Conservation (phyloP, 2,329 filamentous ascomycete species). For the Alternaria hordeiaustralica region DNA sequence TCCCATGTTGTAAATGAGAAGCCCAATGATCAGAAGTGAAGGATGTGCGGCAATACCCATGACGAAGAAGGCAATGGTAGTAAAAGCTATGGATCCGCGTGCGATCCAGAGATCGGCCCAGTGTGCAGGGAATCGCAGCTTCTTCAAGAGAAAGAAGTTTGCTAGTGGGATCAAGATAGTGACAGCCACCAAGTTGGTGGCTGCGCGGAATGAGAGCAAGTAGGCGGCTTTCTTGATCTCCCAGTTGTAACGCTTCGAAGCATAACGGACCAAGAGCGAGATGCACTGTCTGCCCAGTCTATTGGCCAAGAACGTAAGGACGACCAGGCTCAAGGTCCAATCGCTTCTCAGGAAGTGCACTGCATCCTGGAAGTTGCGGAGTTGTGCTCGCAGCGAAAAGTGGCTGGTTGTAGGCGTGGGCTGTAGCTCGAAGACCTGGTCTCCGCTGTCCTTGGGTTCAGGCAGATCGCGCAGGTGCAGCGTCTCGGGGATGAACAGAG, state of each 20-base stretch:
- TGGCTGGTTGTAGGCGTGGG: constrained; percentile 18
- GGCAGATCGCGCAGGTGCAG: constrained; percentile 42
- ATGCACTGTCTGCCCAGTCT: constrained; percentile 57
- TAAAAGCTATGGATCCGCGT: constrained; percentile 53
- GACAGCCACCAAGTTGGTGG: constrained; percentile 57
- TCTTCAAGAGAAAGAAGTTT: constrained; percentile 48
- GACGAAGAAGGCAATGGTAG: constrained; percentile 53
- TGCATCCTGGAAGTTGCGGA: constrained; percentile 45
- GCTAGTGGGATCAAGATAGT: constrained; percentile 54
- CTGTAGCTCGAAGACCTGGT: constrained; percentile 24
- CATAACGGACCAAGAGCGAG: constrained; percentile 58
- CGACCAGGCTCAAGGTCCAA: constrained; percentile 51
- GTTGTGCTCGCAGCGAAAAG: constrained; percentile 36
- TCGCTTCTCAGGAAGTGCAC: constrained; percentile 51
- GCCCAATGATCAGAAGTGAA: constrained; percentile 51
- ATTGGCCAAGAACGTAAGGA: constrained; percentile 56
- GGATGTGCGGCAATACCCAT: constrained; percentile 56
- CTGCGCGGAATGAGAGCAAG: constrained; percentile 56
- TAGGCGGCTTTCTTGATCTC: constrained; percentile 52
- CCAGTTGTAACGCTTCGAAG: constrained; percentile 59
- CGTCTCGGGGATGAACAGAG: constrained; percentile 43
- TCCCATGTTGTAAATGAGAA: constrained; percentile 57
- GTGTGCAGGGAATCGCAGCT: constrained; percentile 45
- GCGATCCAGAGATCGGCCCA: constrained; percentile 56
- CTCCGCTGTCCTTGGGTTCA: constrained; percentile 27